phyloP scores from a whole-genome alignment of 176 grass and related monocot genomes.

The Metroxylon sagu region DNA sequence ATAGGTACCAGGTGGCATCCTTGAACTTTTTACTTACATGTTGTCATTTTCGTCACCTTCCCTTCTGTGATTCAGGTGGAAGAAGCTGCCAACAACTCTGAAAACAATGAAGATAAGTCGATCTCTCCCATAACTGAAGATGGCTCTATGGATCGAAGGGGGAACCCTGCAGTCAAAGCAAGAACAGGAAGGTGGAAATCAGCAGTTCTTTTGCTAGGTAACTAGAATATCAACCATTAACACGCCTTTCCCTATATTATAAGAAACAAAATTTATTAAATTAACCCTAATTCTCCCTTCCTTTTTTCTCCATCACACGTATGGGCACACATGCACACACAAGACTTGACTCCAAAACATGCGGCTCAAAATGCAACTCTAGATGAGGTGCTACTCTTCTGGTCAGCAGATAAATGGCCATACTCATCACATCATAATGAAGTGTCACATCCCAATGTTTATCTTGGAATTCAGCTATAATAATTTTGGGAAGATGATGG shows the following conservation, averaged over 20 bases:
- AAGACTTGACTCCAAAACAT: no score
- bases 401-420: no score
- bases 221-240: neutral
- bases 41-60: neutral
- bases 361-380: no score
- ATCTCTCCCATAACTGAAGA: conserved; percentile 45
- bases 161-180: conserved; percentile 48
- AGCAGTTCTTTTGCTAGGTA: conserved; percentile 58
- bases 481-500: no score
- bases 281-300: neutral
- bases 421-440: no score
- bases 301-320: no score
- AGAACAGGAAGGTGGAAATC: conserved; percentile 58
- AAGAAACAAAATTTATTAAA: neutral
- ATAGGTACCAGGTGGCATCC: no score
- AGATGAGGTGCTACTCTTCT: no score
- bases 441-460: no score
- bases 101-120: neutral
- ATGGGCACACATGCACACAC: no score
- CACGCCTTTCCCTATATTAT: neutral
- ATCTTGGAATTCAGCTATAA: no score
- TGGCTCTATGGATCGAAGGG: conserved; percentile 57
- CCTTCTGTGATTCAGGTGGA: conserved; percentile 9
- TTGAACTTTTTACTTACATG: neutral
- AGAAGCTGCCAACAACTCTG: conserved; percentile 5